Evolutionary conservation across 2,329 filamentous ascomycete genomes (phyloP), one percentile per base, ranked within the genome.

Genomic region (Hirsutella rhossiliensis): DNA sequence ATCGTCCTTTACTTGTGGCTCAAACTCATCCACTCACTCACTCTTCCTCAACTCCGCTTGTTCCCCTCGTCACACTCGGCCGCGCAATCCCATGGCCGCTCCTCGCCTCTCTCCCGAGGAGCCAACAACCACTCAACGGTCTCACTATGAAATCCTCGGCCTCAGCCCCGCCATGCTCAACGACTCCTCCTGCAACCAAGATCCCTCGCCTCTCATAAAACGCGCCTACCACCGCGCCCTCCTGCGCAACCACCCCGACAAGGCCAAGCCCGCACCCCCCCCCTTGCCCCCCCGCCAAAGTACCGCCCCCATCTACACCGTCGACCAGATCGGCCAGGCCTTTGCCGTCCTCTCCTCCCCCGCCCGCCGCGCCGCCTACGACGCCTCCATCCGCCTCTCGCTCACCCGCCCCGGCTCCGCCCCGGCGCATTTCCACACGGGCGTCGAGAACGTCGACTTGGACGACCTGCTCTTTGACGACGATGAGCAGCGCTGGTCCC

Each of bases 201-300:
- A 68, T 34, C 55, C 68, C 36, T 55, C 64, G 49, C 62, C 67
- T 41, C 63, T 75, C 42, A 64, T 83, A 47, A 82, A 79, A 56
- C 70, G 70, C 47, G 78, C 79, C 47, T 84, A 84, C 61, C 77
- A 71, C 58, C 71, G 75, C 43, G 77, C 80, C 19, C 71, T 84
- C 30, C 71, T 84, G 15, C 71, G 68, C 50, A 71, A 83, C 63
- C 80, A 84, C 60, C 80, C 80, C 3, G 78, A 82, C 63, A 81
- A 82, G 54, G 53, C 57, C 47, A 34, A 37, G 41, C 42, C 47
- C 39, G 41, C 41, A 20, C 15, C 34, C 30, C 29, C 37, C 29
- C 5, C 41, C 44, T 41, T 38, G 48, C 41, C 17, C 9, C 23
- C 6, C 9, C 5, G 6, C 4, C 18, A 2, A n/a, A 36, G 19